phyloP scores from a whole-genome alignment of 176 grass and related monocot species.

The Cymbopogon citratus region DNA sequence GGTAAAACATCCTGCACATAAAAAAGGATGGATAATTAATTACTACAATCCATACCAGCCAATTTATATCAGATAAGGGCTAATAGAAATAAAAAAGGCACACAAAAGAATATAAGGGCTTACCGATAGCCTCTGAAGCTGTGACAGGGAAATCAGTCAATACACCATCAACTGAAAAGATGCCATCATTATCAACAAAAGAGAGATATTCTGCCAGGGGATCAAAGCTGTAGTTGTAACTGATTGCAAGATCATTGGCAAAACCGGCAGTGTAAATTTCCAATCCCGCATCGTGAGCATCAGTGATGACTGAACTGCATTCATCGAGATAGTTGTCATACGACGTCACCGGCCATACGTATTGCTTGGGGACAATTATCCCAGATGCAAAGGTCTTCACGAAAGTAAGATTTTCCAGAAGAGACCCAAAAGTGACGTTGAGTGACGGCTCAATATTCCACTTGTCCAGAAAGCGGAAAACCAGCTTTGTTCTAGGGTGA shows the following conservation, averaged over 20 bases:
- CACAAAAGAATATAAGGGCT: conserved; percentile 25
- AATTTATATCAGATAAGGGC: no score
- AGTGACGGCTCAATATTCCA: conserved; percentile 51
- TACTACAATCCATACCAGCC: no score
- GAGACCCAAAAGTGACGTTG: conserved; percentile 60
- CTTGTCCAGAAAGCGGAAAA: conserved; percentile 74
- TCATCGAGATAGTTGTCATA: conserved; percentile 66
- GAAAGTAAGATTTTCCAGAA: conserved; percentile 80
- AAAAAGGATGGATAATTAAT: no score
- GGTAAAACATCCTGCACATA: no score
- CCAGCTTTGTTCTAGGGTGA: conserved; percentile 58
- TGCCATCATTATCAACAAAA: conserved; percentile 75
- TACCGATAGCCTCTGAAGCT: conserved; percentile 66
- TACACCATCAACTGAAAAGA: conserved; percentile 89
- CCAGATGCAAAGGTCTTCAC: conserved; percentile 88
- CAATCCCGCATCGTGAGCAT: conserved; percentile 83
- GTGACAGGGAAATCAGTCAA: conserved; percentile 80
- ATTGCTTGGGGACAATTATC: conserved; percentile 86
- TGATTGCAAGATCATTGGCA: conserved; percentile 66
- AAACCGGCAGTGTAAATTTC: conserved; percentile 84
- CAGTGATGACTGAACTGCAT: conserved; percentile 55
- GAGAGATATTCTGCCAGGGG: conserved; percentile 74
- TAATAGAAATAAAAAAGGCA: no score
- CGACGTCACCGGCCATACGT: conserved; percentile 69
- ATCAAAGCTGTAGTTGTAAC: conserved; percentile 88